These are phyloP conservation scores for Alloteropsis angusta DNA, from an alignment of 202 grass and related monocot genomes.

Conservation along the genomic window DNA sequence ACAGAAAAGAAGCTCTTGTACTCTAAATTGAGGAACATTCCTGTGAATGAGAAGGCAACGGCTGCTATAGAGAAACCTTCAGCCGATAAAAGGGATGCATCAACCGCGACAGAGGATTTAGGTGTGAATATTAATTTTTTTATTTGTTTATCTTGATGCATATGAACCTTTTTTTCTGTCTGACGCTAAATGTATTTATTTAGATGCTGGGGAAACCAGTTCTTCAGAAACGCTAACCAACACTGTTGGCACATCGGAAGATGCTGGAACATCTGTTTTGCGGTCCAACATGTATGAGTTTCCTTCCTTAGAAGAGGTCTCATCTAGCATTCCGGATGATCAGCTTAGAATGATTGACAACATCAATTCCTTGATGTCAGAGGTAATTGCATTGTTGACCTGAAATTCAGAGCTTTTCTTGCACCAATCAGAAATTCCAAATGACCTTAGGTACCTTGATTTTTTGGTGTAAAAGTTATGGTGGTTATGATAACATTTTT, in stretches of 20 bases:
- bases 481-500: neutral
- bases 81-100: conserved; percentile 52
- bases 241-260: conserved; percentile 27
- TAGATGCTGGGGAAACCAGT: conserved; percentile 42
- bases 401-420: neutral
- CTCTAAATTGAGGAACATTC: conserved; percentile 76
- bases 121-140: conserved; percentile 40
- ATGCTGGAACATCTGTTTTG: conserved; percentile 39
- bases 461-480: conserved; percentile 4
- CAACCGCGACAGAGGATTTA: conserved; percentile 82
- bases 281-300: conserved; percentile 29
- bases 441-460: neutral
- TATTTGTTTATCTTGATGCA: conserved; percentile 8
- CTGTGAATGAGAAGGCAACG: conserved; percentile 45
- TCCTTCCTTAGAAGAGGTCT: conserved; percentile 32
- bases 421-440: neutral
- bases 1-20: conserved; percentile 88
- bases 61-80: conserved; percentile 32
- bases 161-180: conserved; percentile 20
- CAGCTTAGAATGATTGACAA: conserved; percentile 85
- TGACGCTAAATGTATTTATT: conserved; percentile 33
- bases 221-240: conserved; percentile 35
- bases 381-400: conserved; percentile 42
- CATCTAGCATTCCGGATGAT: conserved; percentile 54
- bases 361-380: conserved; percentile 78